Evolutionary conservation across 345 rosid genomes (phyloP).

Genomic region (Citrus trifoliata): DNA sequence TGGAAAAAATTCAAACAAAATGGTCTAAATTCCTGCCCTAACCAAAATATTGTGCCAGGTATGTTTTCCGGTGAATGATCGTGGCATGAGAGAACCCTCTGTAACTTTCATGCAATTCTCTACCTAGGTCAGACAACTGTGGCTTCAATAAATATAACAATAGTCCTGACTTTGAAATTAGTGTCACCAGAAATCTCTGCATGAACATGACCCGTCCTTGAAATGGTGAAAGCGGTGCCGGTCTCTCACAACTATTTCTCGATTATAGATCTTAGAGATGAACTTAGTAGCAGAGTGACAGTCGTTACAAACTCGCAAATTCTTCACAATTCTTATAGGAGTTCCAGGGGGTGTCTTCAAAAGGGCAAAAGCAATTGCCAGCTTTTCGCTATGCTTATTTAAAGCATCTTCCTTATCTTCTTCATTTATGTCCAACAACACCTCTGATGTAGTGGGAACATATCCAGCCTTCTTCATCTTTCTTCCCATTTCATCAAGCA

Average conservation of each 20-base stretch:
- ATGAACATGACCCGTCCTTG: constrained; percentile 54
- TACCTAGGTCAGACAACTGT: constrained; percentile 1
- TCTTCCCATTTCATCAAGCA: constrained; percentile 48
- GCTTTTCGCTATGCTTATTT: constrained; percentile 56
- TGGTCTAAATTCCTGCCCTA: neutral
- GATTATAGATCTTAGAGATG: constrained; percentile 35
- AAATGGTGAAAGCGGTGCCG: constrained; percentile 52
- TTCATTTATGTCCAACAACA: constrained; percentile 43
- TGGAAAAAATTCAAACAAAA: neutral
- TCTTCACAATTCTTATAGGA: constrained; percentile 52
- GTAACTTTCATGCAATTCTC: neutral
- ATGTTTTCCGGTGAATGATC: neutral
- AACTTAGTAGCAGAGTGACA: constrained; percentile 57
- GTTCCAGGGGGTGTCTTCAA: constrained; percentile 41
- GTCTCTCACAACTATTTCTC: constrained; percentile 53
- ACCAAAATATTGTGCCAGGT: neutral
- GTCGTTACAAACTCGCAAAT: constrained; percentile 52
- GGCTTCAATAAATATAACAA: neutral
- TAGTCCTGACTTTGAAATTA: neutral
- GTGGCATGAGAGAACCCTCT: neutral
- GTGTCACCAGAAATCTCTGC: constrained; percentile 51
- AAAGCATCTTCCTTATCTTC: constrained; percentile 59
- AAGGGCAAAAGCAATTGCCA: constrained; percentile 61
- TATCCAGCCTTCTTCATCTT: constrained; percentile 46
- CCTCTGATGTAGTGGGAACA: constrained; percentile 43